Evolutionary conservation across 345 rosid genomes (phyloP), one percentile per base, ranked within the genome.

Genomic region (Gossypium turneri): DNA sequence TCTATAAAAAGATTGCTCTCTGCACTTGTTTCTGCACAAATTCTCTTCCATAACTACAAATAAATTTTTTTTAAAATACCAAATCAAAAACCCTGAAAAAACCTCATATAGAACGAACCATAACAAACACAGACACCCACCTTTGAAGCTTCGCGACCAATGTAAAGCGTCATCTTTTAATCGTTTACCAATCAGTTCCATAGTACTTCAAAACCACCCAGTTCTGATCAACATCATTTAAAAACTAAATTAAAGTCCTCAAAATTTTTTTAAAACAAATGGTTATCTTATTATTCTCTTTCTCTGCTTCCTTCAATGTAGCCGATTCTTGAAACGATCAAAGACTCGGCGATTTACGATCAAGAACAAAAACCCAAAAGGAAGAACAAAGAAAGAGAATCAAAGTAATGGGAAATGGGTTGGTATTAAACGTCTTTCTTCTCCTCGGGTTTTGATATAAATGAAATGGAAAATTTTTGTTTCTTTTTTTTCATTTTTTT

Each of bases 81-180:
- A 76, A 82, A 80, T 20, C 27, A 61, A 75, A 45, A 45, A 29
- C 44, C 58, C 73, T 43, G 10, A 59, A 34, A 34, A 34, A 34
- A 34, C 41, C 41, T 34, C 41, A 34, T 34, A 1, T 34, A 34
- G 41, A 34, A 34, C 52, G 7, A 38, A 38, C 16, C 44, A 25
- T 25, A 19, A n/a, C 13, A 38, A 11, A 50, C 22, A 58, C 69
- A 66, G n/a, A 34, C 7, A 5, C 41, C 3, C 45, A 22, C 75
- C 97, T 92, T 90, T 2, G 98, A 92, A 89, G 98, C 88, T 85
- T 94, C 97, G 74, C 98, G 97, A 77, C 97, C 89, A 85, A 94
- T 90, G 90, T 92, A 94, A 88, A 88, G 81, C 82, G 89, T 88
- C 98, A 94, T 94, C 75, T 74, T 82, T 50, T 53, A 80, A 77